Evolutionary conservation across 805 yeast genomes (phyloP).

Genomic region (Ogataea ganodermae): DNA sequence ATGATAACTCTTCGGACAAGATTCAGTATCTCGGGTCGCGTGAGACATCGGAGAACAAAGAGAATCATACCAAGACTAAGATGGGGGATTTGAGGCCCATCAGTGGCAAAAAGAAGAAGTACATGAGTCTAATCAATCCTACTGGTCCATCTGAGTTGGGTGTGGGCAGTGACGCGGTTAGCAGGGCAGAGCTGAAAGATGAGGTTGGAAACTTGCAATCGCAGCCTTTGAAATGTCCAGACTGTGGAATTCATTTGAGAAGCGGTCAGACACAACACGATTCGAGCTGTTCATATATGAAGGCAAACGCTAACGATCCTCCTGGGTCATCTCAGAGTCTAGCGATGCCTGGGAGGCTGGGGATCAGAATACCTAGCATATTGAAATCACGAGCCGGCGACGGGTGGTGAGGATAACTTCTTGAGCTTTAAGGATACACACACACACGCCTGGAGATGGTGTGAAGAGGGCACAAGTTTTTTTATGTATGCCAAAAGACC

Average conservation of each 20-base stretch:
- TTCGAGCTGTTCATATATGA: slow-evolving; percentile 16
- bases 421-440: background rate
- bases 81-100: slow-evolving; percentile 11
- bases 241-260: slow-evolving; percentile 19
- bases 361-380: slow-evolving; percentile 29
- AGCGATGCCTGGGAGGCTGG: slow-evolving; percentile 29
- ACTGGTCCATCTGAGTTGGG: slow-evolving; percentile 16
- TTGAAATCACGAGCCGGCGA: slow-evolving; percentile 25
- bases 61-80: slow-evolving; percentile 18
- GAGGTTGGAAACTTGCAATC: slow-evolving; percentile 10
- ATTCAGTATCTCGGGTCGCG: slow-evolving; percentile 22
- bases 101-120: slow-evolving; percentile 19
- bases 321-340: slow-evolving; percentile 28
- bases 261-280: slow-evolving; percentile 22
- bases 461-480: background rate
- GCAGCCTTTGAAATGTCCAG: slow-evolving; percentile 19
- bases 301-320: slow-evolving; percentile 16
- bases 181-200: slow-evolving; percentile 11
- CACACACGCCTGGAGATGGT: background rate
- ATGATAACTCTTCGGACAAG: slow-evolving; percentile 20
- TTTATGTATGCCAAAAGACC: background rate
- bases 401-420: slow-evolving; percentile 15
- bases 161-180: slow-evolving; percentile 11
- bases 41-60: slow-evolving; percentile 22
- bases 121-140: slow-evolving; percentile 18